Percentiles rank a stretch among this genome's conserved stretches.
Evolutionary conservation across 805 yeast species (phyloP).

Genomic region (Barnettozyma sucrosica): DNA sequence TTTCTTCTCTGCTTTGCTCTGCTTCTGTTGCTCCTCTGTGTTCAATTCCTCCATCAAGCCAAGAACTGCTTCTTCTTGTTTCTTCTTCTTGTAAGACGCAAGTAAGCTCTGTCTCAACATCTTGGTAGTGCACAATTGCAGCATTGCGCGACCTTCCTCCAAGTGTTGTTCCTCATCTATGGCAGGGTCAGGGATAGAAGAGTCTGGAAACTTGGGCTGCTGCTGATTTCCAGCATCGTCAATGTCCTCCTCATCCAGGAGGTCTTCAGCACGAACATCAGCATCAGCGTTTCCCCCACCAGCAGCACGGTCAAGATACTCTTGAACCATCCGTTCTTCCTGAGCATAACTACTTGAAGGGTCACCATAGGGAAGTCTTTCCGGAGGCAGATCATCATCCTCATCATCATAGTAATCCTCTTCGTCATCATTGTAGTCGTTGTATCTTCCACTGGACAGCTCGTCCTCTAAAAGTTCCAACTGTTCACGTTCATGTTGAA

Average conservation of each 20-base stretch:
- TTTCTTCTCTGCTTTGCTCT: slow-evolving; percentile 61
- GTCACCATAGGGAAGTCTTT: slow-evolving; percentile 1
- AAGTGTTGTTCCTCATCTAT: slow-evolving; percentile 59
- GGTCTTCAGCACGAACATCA: slow-evolving; percentile 9
- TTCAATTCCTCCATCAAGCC: slow-evolving; percentile 63
- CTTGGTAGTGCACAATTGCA: slow-evolving; percentile 75
- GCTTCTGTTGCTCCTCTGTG: slow-evolving; percentile 59
- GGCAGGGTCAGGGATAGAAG: slow-evolving; percentile 32
- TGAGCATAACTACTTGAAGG: slow-evolving; percentile 18
- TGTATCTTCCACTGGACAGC: not conserved
- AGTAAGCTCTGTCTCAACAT: slow-evolving; percentile 68
- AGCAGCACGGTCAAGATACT: slow-evolving; percentile 10
- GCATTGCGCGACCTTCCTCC: slow-evolving; percentile 73
- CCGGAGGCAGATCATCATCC: slow-evolving; percentile 26
- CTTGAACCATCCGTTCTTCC: slow-evolving; percentile 18
- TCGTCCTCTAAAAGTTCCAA: slow-evolving; percentile 6
- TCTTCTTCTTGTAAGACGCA: slow-evolving; percentile 71
- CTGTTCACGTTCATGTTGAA: slow-evolving; percentile 6
- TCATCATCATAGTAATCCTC: slow-evolving; percentile 1
- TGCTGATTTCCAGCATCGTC: slow-evolving; percentile 11
- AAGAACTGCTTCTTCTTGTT: slow-evolving; percentile 67
- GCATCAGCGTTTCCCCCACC: slow-evolving; percentile 19
- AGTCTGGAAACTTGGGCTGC: slow-evolving; percentile 11
- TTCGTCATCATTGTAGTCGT: not conserved
- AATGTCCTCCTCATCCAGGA: slow-evolving; percentile 11